Conservation (phyloP, 202 grass and related monocot genomes). For the Eragrostis tef region DNA sequence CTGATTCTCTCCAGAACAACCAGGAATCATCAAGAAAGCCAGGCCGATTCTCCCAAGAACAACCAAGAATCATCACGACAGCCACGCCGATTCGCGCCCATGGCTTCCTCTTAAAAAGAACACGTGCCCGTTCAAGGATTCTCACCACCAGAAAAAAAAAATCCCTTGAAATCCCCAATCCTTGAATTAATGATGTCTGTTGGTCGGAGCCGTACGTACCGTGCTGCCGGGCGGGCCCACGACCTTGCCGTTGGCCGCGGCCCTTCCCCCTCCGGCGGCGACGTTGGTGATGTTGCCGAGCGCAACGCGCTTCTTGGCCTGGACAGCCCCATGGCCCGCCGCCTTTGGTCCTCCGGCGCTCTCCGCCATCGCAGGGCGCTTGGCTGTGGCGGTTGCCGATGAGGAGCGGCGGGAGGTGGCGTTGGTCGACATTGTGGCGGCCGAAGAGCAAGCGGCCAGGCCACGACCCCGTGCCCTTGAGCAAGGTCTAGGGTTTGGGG, state of each 20-base stretch:
- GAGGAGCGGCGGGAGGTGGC: constrained; percentile 42
- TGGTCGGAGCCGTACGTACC: constrained; percentile 39
- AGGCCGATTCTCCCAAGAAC: no score
- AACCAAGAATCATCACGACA: no score
- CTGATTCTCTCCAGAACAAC: background rate
- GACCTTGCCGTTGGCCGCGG: constrained; percentile 31
- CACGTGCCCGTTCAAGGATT: no score
- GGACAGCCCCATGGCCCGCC: constrained; percentile 28
- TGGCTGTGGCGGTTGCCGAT: constrained; percentile 48
- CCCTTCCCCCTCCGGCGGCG: constrained; percentile 25
- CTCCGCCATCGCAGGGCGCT: constrained; percentile 53
- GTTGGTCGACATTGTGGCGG: constrained; percentile 45
- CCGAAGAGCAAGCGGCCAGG: background rate
- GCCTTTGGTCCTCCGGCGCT: constrained; percentile 10
- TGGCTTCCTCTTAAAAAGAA: no score
- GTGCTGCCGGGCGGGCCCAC: constrained; percentile 29
- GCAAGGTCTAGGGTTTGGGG: background rate
- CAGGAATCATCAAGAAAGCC: background rate
- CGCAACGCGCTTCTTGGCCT: constrained; percentile 93
- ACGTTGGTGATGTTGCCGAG: constrained; percentile 81
- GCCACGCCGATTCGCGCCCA: no score
- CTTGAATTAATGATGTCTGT: background rate
- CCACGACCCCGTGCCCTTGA: background rate
- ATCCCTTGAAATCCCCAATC: background rate
- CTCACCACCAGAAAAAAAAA: no score